These are phyloP conservation scores for Parachlorella kessleri DNA, from an alignment of 139 green algal genomes.

Conservation along the genomic window DNA sequence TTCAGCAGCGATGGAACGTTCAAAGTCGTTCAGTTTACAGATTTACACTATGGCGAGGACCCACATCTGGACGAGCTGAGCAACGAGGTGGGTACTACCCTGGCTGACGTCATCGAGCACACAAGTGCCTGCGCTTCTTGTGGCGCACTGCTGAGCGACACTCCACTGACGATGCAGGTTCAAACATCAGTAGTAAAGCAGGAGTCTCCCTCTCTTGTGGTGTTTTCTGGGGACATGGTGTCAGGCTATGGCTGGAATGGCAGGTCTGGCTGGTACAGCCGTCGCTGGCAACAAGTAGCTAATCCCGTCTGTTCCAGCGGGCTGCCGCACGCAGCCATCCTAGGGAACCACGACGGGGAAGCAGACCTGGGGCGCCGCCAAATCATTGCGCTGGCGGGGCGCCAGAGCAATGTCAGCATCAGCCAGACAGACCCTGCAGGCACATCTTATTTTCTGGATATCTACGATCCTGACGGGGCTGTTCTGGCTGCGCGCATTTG, in stretches of 20 bases:
- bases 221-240: slow-evolving; percentile 33
- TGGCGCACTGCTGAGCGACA: no score
- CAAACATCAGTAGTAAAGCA: not conserved
- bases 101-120: no score
- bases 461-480: not conserved
- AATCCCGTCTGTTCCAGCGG: not conserved
- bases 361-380: slow-evolving; percentile 14
- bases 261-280: slow-evolving; percentile 16
- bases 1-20: not conserved
- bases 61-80: not conserved
- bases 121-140: no score
- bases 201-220: slow-evolving; percentile 12
- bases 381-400: slow-evolving; percentile 3
- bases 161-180: not conserved
- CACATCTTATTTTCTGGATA: slow-evolving; percentile 26
- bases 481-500: slow-evolving; percentile 30
- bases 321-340: slow-evolving; percentile 14
- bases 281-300: slow-evolving; percentile 15
- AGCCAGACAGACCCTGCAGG: not conserved
- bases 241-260: slow-evolving; percentile 4
- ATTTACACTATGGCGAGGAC: slow-evolving; percentile 23
- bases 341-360: slow-evolving; percentile 43
- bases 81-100: not conserved
- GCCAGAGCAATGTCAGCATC: no score
- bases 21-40: slow-evolving; percentile 20